Percentiles rank a stretch among this genome's conserved stretches.
phyloP scores from a whole-genome alignment of 345 rosid genomes.

The rapeseed (Brassica napus) region DNA sequence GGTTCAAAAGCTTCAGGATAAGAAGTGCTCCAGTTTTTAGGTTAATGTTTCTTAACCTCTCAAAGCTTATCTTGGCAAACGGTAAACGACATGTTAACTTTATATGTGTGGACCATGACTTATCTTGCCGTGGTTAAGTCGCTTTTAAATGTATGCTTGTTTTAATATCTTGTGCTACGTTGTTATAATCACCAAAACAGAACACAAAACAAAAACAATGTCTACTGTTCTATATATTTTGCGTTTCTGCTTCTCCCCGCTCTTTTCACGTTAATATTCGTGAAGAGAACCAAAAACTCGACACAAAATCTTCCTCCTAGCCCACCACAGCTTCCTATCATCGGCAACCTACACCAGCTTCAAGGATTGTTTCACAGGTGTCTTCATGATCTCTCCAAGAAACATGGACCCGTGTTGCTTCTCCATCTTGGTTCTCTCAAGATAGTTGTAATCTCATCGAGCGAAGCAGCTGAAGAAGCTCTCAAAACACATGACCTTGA shows the following conservation, averaged over 20 bases:
- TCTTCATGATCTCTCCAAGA: conserved; percentile 33
- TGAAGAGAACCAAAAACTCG: neutral
- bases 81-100: neutral
- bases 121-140: neutral
- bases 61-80: neutral
- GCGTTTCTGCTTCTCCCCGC: conserved; percentile 4
- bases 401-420: conserved; percentile 39
- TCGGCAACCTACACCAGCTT: conserved; percentile 34
- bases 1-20: neutral
- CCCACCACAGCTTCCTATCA: conserved; percentile 17
- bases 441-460: conserved; percentile 25
- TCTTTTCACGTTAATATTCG: neutral
- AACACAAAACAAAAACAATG: conserved; percentile 5
- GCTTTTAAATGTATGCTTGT: neutral
- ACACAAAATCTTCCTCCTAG: conserved; percentile 26
- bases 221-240: neutral
- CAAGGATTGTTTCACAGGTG: conserved; percentile 27
- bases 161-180: neutral
- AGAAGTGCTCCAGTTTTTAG: neutral
- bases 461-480: conserved; percentile 38
- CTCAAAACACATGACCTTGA: conserved; percentile 36
- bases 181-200: neutral
- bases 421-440: conserved; percentile 25
- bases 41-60: neutral
- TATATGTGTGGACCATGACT: neutral